phyloP scores from a whole-genome alignment of 306 rosid genomes.

The Lithocarpus polystachyus region DNA sequence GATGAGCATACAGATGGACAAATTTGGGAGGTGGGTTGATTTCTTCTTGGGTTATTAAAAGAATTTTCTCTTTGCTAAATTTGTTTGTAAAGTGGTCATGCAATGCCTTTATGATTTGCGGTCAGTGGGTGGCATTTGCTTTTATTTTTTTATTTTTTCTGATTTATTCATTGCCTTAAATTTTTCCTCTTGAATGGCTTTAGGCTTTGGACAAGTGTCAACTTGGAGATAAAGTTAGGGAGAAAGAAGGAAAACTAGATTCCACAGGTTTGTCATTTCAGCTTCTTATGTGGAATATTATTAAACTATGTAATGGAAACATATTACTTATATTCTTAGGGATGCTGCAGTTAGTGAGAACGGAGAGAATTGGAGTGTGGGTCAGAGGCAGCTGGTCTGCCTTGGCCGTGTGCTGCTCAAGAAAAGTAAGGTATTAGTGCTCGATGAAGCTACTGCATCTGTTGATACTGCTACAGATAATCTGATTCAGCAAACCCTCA shows the following conservation, averaged over 20 bases:
- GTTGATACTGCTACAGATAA: constrained; percentile 93
- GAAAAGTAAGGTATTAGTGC: constrained; percentile 77
- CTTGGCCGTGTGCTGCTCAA: constrained; percentile 82
- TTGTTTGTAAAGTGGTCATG: background rate
- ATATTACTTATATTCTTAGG: constrained; percentile 9
- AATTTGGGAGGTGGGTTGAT: constrained; percentile 49
- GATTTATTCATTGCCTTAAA: background rate
- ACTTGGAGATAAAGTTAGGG: constrained; percentile 84
- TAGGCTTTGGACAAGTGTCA: constrained; percentile 86
- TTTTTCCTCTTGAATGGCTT: constrained; percentile 26
- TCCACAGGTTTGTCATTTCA: constrained; percentile 49
- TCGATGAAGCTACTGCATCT: constrained; percentile 92
- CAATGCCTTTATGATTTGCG: background rate
- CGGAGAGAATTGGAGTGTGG: constrained; percentile 98
- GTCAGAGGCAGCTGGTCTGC: constrained; percentile 93
- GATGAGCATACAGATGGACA: constrained; percentile 52
- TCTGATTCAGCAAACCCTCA: constrained; percentile 71
- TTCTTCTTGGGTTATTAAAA: background rate
- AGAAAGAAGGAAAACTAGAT: constrained; percentile 80
- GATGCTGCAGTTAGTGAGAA: constrained; percentile 62
- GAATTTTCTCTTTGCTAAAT: background rate
- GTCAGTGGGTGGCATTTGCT: background rate
- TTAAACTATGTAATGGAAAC: background rate
- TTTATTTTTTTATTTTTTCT: constrained; percentile 4
- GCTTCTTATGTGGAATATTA: background rate